phyloP scores from a whole-genome alignment of 2,329 filamentous ascomycete genomes.

The Diaporthe australafricana region DNA sequence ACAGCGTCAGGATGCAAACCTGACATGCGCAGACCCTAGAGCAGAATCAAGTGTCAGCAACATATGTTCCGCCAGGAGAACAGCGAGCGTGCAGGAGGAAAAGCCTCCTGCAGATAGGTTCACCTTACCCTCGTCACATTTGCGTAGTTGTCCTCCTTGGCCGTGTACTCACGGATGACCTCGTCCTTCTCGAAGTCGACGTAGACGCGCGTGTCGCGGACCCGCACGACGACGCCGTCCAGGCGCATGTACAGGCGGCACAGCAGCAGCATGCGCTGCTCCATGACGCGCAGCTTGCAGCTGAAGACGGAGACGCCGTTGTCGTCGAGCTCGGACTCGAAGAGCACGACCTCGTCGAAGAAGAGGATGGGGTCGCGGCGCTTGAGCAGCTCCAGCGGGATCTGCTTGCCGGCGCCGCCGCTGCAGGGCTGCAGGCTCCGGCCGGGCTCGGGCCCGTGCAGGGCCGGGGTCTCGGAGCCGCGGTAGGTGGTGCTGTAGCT shows the following conservation, averaged over 20 bases:
- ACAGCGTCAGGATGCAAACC: slow-evolving; percentile 76
- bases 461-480: slow-evolving; percentile 66
- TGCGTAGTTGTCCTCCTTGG: slow-evolving; percentile 85
- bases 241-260: slow-evolving; percentile 91
- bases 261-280: slow-evolving; percentile 85
- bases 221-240: slow-evolving; percentile 87
- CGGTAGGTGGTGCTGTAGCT: slow-evolving; percentile 92
- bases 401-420: slow-evolving; percentile 52
- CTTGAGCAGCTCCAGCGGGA: slow-evolving; percentile 88
- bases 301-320: slow-evolving; percentile 94
- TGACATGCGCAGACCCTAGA: slow-evolving; percentile 60
- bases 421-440: slow-evolving; percentile 1
- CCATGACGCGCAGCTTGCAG: slow-evolving; percentile 94
- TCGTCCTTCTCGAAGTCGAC: slow-evolving; percentile 85
- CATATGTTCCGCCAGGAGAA: neutral
- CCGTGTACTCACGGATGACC: slow-evolving; percentile 89
- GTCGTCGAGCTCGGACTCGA: slow-evolving; percentile 97
- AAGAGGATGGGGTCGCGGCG: slow-evolving; percentile 94
- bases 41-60: slow-evolving; percentile 38
- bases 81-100: too few relatives aligned
- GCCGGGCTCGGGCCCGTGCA: slow-evolving; percentile 19
- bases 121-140: slow-evolving; percentile 75
- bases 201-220: slow-evolving; percentile 92
- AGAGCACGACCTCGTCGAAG: slow-evolving; percentile 95
- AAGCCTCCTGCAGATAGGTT: neutral